These are phyloP conservation scores for Nannochloris sp. DNA, from an alignment of 139 green algal species.

Conservation along the genomic window DNA sequence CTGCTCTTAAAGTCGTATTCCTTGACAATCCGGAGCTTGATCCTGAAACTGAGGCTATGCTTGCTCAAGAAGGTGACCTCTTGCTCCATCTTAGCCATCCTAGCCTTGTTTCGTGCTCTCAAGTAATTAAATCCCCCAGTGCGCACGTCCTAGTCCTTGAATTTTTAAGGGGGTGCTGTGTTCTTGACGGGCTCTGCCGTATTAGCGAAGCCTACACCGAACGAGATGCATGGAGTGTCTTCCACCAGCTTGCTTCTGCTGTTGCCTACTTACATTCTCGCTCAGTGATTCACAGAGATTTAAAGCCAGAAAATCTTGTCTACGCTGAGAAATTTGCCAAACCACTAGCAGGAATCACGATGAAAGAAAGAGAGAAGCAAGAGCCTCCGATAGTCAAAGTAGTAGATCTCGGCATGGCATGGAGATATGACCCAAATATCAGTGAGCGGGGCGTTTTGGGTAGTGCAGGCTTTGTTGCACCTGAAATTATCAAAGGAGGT, in stretches of 20 bases:
- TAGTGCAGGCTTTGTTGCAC: slow-evolving; percentile 41
- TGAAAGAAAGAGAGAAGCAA: not conserved
- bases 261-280: slow-evolving; percentile 32
- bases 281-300: slow-evolving; percentile 41
- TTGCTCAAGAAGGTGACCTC: slow-evolving; percentile 40
- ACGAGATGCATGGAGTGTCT: slow-evolving; percentile 33
- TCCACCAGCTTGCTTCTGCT: slow-evolving; percentile 31
- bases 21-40: not conserved
- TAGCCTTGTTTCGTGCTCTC: slow-evolving; percentile 58
- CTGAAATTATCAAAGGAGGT: slow-evolving; percentile 30
- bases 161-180: slow-evolving; percentile 34
- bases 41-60: not conserved
- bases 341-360: not conserved
- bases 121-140: slow-evolving; percentile 28
- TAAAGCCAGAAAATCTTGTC: slow-evolving; percentile 55
- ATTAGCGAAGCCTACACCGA: slow-evolving; percentile 40
- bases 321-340: slow-evolving; percentile 19
- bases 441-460: slow-evolving; percentile 23
- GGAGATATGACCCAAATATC: slow-evolving; percentile 9
- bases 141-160: slow-evolving; percentile 45
- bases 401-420: slow-evolving; percentile 46
- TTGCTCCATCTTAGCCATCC: slow-evolving; percentile 59
- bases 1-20: slow-evolving; percentile 45
- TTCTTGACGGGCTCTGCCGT: slow-evolving; percentile 34
- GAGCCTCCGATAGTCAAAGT: slow-evolving; percentile 30